These are phyloP conservation scores for Bisporella sp. DNA, from an alignment of 2,329 filamentous ascomycete species.

Conservation along the genomic window DNA sequence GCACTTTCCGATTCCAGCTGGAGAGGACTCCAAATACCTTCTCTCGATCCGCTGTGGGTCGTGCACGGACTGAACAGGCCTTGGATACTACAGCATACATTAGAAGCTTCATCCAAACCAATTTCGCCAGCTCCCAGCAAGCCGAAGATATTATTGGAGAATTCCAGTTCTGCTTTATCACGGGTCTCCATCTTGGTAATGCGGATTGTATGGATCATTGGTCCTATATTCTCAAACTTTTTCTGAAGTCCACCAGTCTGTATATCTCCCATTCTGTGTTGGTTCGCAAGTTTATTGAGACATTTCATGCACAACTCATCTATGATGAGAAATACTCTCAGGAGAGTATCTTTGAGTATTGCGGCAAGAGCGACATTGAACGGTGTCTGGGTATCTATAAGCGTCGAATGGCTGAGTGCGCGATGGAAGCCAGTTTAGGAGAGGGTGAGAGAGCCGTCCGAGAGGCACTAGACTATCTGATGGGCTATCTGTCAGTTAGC, in stretches of 20 bases:
- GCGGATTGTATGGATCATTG: conserved; percentile 54
- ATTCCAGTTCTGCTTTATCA: conserved; percentile 52
- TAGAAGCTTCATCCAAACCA: conserved; percentile 30
- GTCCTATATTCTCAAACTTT: conserved; percentile 47
- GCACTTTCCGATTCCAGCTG: conserved; percentile 44
- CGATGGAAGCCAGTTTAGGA: conserved; percentile 27
- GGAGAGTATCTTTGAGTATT: conserved; percentile 32
- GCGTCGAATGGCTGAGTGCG: conserved; percentile 43
- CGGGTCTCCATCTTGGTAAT: conserved; percentile 51
- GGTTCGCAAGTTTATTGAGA: conserved; percentile 38
- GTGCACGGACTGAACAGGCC: conserved; percentile 36
- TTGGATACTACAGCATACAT: conserved; percentile 44
- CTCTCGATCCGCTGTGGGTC: conserved; percentile 27
- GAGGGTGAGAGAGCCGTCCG: conserved; percentile 37
- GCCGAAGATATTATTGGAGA: conserved; percentile 47
- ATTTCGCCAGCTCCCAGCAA: conserved; percentile 25
- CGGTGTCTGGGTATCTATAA: conserved; percentile 47
- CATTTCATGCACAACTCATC: conserved; percentile 47
- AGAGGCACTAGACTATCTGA: conserved; percentile 41
- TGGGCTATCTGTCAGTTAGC: conserved; percentile 38
- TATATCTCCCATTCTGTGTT: conserved; percentile 39
- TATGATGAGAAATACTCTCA: conserved; percentile 45
- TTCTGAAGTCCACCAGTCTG: conserved; percentile 38
- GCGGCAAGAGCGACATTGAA: conserved; percentile 21
- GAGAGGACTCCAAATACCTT: conserved; percentile 35